Conservation (phyloP, 2,329 filamentous ascomycete species). For the Fusarium ambrosium region DNA sequence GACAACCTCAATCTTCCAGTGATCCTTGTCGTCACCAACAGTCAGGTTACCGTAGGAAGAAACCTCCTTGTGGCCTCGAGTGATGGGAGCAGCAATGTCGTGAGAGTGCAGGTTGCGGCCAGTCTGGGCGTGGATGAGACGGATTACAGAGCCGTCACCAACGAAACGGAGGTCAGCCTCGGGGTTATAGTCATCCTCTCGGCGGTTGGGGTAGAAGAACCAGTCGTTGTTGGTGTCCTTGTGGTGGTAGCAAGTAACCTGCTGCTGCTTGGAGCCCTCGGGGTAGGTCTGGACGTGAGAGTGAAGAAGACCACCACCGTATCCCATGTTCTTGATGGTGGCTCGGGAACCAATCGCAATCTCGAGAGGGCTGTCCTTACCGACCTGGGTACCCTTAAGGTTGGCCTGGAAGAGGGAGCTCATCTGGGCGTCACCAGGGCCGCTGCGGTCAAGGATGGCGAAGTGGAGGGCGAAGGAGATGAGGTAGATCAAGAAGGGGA, state of each 20-base stretch:
- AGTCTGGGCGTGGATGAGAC: slow-evolving; percentile 93
- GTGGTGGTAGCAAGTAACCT: slow-evolving; percentile 99
- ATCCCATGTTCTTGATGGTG: slow-evolving; percentile 99
- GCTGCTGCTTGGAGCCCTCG: slow-evolving; percentile 93
- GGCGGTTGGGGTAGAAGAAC: slow-evolving; percentile 97
- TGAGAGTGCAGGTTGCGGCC: slow-evolving; percentile 98
- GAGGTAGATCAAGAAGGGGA: slow-evolving; percentile 93
- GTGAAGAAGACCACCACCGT: slow-evolving; percentile 94
- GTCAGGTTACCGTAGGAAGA: slow-evolving; percentile 97
- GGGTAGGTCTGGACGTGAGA: slow-evolving; percentile 97
- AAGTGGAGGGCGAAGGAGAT: slow-evolving; percentile 97
- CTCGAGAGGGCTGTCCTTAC: slow-evolving; percentile 93
- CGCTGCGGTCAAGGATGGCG: slow-evolving; percentile 90
- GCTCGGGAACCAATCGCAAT: slow-evolving; percentile 89
- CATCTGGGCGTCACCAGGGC: slow-evolving; percentile 99
- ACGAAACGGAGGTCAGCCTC: slow-evolving; percentile 80
- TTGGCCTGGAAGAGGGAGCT: slow-evolving; percentile 99
- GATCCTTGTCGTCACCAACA: slow-evolving; percentile 96
- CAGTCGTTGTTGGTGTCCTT: slow-evolving; percentile 99
- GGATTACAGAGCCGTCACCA: slow-evolving; percentile 81
- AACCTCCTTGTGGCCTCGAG: slow-evolving; percentile 91
- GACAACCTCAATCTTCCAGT: slow-evolving; percentile 95
- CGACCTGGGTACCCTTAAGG: slow-evolving; percentile 91
- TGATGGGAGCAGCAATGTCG: slow-evolving; percentile 86
- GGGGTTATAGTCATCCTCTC: slow-evolving; percentile 78